A percentile compares a stretch with the other conserved stretches of the same genome.
Evolutionary conservation across 169 alveolate genomes (phyloP).

Genomic region (Babesia gibsoni): DNA sequence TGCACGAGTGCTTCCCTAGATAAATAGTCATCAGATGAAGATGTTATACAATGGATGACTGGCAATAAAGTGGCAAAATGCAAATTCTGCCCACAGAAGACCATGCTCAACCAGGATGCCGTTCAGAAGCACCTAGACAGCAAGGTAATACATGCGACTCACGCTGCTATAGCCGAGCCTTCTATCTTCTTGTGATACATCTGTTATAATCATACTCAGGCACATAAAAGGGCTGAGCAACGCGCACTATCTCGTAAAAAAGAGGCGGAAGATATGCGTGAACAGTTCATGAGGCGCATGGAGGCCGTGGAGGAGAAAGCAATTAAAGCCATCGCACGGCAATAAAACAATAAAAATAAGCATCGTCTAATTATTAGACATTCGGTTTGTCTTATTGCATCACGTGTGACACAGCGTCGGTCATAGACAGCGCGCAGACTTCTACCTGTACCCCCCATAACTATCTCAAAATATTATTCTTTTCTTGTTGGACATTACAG

Average conservation of each 20-base stretch:
- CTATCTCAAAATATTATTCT: too few relatives aligned
- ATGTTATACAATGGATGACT: conserved; percentile 1
- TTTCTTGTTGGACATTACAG: too few relatives aligned
- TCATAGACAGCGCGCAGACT: background rate
- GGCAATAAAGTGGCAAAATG: conserved; percentile 54
- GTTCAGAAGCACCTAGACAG: conserved; percentile 51
- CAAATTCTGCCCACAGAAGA: conserved; percentile 47
- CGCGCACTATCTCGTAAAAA: background rate
- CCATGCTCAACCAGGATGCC: conserved; percentile 53
- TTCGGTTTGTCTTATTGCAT: background rate
- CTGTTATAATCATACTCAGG: background rate
- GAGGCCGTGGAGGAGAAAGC: conserved; percentile 9
- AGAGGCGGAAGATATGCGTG: conserved; percentile 16
- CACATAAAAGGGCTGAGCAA: background rate
- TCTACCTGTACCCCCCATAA: too few relatives aligned
- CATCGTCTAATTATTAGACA: too few relatives aligned
- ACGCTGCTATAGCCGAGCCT: background rate
- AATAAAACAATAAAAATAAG: background rate
- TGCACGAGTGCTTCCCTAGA: background rate
- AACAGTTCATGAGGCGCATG: conserved; percentile 31
- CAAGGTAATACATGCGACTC: conserved; percentile 39
- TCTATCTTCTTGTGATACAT: background rate
- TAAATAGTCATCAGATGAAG: background rate
- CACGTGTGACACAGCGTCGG: background rate
- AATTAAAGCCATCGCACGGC: background rate